These are phyloP conservation scores for Holtermanniella nyarrowii DNA, from an alignment of 768 basidiomycete species.

Conservation along the genomic window DNA sequence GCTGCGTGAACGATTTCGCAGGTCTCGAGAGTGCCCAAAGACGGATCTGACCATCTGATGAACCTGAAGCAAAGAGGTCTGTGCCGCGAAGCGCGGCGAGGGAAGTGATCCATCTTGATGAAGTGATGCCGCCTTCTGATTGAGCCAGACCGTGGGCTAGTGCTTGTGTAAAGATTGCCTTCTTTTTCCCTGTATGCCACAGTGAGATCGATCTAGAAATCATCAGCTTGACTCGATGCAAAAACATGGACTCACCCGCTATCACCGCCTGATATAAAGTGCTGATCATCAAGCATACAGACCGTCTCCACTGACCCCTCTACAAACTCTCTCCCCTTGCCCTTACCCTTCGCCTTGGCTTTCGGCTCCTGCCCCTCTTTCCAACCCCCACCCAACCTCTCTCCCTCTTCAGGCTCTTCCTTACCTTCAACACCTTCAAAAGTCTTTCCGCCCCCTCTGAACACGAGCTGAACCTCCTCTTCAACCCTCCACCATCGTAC, in stretches of 20 bases:
- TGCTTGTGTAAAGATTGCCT: conserved; percentile 75
- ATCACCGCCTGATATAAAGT: conserved; percentile 88
- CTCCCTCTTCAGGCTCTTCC: conserved; percentile 49
- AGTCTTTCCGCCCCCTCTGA: conserved; percentile 86
- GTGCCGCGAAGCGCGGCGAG: conserved; percentile 75
- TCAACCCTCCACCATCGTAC: conserved; percentile 91
- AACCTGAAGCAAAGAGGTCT: conserved; percentile 88
- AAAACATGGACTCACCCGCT: conserved; percentile 60
- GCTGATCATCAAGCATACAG: conserved; percentile 88
- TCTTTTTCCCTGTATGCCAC: conserved; percentile 88
- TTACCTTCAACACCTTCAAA: conserved; percentile 56
- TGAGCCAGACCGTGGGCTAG: conserved; percentile 73
- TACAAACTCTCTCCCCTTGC: conserved; percentile 51
- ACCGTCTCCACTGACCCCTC: conserved; percentile 89
- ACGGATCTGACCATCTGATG: conserved; percentile 81
- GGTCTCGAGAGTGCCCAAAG: conserved; percentile 82
- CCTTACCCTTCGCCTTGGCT: conserved; percentile 25
- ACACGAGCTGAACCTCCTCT: conserved; percentile 90
- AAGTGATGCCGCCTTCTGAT: conserved; percentile 64
- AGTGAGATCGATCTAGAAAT: conserved; percentile 70
- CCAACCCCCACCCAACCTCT: conserved; percentile 45
- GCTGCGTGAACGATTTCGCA: conserved; percentile 59
- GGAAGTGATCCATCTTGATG: conserved; percentile 85
- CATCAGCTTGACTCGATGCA: not conserved
- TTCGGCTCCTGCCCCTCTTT: conserved; percentile 40